These are phyloP conservation scores for Pluteus cervinus DNA, from an alignment of 768 basidiomycete genomes.

Conservation along the genomic window DNA sequence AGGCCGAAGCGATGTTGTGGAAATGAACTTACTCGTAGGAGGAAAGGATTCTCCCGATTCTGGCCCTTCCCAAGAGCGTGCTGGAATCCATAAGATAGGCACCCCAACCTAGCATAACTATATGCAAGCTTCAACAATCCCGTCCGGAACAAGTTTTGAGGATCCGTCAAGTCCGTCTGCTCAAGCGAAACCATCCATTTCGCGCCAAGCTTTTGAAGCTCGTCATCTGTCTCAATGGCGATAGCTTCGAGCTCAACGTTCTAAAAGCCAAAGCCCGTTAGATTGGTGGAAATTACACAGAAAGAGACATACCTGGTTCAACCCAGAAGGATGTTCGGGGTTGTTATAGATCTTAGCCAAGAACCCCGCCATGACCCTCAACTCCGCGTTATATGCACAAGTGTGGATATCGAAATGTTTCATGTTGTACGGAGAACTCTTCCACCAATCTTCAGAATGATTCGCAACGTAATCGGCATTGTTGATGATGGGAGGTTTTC, in stretches of 20 bases:
- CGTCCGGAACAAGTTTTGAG: constrained; percentile 53
- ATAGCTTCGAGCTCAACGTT: constrained; percentile 57
- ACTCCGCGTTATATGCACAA: constrained; percentile 70
- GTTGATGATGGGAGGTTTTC: constrained; percentile 76
- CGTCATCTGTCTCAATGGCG: constrained; percentile 64
- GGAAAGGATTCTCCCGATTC: constrained; percentile 59
- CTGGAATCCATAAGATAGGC: constrained; percentile 73
- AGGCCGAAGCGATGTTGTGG: not conserved
- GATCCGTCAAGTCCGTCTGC: constrained; percentile 46
- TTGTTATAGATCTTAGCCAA: constrained; percentile 63
- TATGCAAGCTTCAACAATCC: constrained; percentile 57
- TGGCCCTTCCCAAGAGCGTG: constrained; percentile 61
- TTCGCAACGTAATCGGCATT: constrained; percentile 72
- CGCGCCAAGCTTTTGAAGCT: constrained; percentile 47
- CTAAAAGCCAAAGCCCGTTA: constrained; percentile 24
- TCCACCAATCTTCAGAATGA: constrained; percentile 69
- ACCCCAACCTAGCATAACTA: constrained; percentile 64
- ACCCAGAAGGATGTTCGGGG: constrained; percentile 64
- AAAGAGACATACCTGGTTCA: constrained; percentile 55
- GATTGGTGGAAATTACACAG: not conserved
- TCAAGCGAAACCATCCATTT: constrained; percentile 51
- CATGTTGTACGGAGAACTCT: constrained; percentile 60
- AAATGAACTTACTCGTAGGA: constrained; percentile 48
- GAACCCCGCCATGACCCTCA: constrained; percentile 60
- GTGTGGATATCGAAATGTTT: constrained; percentile 75